Conservation (phyloP, 2,329 filamentous ascomycete genomes). For the Aspergillus calidoustus region DNA sequence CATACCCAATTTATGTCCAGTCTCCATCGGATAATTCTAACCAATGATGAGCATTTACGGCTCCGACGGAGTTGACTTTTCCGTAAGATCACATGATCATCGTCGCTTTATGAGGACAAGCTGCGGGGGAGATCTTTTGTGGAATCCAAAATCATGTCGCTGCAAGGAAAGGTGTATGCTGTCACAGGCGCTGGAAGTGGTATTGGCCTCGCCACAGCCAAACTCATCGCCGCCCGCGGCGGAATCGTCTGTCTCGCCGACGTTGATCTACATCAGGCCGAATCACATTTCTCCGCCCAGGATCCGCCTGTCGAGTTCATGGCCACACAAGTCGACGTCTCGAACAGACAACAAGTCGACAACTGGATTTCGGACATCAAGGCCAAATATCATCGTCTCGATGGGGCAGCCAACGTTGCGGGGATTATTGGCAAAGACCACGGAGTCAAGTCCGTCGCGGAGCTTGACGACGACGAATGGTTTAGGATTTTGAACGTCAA, state of each 20-base stretch:
- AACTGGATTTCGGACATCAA: neutral
- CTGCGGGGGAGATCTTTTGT: too few species aligned
- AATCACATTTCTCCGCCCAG: neutral
- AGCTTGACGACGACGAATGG: neutral
- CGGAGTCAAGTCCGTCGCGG: neutral
- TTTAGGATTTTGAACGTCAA: neutral
- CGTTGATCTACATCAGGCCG: neutral
- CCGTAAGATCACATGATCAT: too few species aligned
- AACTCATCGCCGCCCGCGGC: neutral
- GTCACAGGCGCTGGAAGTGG: conserved; percentile 5
- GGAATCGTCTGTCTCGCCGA: conserved; percentile 8
- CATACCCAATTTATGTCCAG: too few species aligned
- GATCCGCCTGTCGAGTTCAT: neutral
- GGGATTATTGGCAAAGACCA: neutral
- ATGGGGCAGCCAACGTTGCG: neutral
- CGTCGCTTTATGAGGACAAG: too few species aligned
- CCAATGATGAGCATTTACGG: too few species aligned
- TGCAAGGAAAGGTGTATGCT: conserved; percentile 4
- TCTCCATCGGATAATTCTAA: too few species aligned
- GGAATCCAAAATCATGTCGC: neutral
- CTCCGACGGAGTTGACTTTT: too few species aligned
- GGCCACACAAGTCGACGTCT: neutral
- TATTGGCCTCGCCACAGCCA: conserved; percentile 8
- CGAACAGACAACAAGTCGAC: neutral
- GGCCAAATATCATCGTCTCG: neutral